Percentiles rank a stretch among this genome's conserved stretches.
Conservation (phyloP, 1,284 basidiomycete genomes). For the Farysia itapuensis region DNA sequence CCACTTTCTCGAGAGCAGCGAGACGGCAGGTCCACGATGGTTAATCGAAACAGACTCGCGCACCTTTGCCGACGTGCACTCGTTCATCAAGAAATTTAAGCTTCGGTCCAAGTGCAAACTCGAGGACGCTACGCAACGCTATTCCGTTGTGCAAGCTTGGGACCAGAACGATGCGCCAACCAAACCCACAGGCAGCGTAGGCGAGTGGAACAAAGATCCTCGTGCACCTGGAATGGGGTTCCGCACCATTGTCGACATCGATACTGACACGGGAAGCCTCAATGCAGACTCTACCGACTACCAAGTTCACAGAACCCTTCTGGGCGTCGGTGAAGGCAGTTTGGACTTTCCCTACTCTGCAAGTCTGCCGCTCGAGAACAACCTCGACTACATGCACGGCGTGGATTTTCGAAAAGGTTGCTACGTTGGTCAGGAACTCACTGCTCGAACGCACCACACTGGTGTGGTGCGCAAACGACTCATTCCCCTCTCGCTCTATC, state of each 20-base stretch:
- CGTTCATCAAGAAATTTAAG: constrained; percentile 78
- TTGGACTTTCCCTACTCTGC: constrained; percentile 75
- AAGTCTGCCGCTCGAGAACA: constrained; percentile 88
- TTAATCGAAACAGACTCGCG: constrained; percentile 73
- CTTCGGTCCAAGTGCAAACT: constrained; percentile 86
- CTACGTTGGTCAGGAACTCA: constrained; percentile 96
- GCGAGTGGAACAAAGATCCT: constrained; percentile 8
- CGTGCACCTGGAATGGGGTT: constrained; percentile 43
- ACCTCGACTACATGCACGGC: constrained; percentile 89
- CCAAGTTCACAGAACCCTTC: constrained; percentile 74
- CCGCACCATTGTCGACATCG: constrained; percentile 21
- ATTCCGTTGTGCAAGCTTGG: constrained; percentile 80
- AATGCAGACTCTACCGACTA: constrained; percentile 63
- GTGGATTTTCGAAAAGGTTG: constrained; percentile 98
- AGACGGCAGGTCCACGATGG: constrained; percentile 62
- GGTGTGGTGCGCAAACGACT: constrained; percentile 89
- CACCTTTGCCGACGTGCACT: constrained; percentile 65
- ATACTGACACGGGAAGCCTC: background rate
- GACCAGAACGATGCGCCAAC: constrained; percentile 48
- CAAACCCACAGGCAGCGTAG: background rate
- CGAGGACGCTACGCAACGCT: constrained; percentile 71
- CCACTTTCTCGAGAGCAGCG: constrained; percentile 62
- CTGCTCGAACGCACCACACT: constrained; percentile 93
- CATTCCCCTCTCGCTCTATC: constrained; percentile 68
- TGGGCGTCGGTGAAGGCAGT: constrained; percentile 84